Evolutionary conservation across 1,139 yeast species (phyloP).

Genomic region (Debaryomyces robertsiae): DNA sequence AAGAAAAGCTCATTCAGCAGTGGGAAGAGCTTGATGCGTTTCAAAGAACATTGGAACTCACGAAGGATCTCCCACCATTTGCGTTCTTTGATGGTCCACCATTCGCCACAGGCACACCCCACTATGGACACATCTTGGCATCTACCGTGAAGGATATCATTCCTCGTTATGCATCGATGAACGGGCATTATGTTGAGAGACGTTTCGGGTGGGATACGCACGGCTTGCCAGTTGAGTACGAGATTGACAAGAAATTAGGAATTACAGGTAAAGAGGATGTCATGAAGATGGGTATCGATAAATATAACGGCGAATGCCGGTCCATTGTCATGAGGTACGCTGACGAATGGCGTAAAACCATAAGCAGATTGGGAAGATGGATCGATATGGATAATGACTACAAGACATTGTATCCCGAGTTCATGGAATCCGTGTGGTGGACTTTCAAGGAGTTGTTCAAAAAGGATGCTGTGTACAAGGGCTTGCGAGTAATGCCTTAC

Average conservation of each 20-base stretch:
- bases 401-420: constrained; percentile 92
- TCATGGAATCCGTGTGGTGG: constrained; percentile 99
- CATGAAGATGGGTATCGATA: constrained; percentile 88
- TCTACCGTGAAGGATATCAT: constrained; percentile 96
- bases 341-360: constrained; percentile 88
- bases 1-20: constrained; percentile 71
- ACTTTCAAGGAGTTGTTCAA: constrained; percentile 86
- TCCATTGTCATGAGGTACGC: constrained; percentile 97
- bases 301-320: constrained; percentile 92
- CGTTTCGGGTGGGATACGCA: constrained; percentile 99
- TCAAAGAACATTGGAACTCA: constrained; percentile 79
- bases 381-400: constrained; percentile 98
- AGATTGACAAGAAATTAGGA: constrained; percentile 95
- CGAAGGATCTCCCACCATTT: constrained; percentile 83
- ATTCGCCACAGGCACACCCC: constrained; percentile 99
- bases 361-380: constrained; percentile 97
- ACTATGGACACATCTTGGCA: constrained; percentile 95
- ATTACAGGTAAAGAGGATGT: constrained; percentile 94
- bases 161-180: constrained; percentile 98
- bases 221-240: constrained; percentile 97
- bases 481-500: constrained; percentile 97
- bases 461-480: constrained; percentile 88
- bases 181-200: constrained; percentile 93
- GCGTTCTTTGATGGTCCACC: constrained; percentile 99
- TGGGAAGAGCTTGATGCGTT: constrained; percentile 96